A percentile compares a stretch with the other conserved stretches of the same genome.
These are phyloP conservation scores for Phytophthora constricta DNA, from an alignment of 352 stramenopile genomes.

Conservation along the genomic window DNA sequence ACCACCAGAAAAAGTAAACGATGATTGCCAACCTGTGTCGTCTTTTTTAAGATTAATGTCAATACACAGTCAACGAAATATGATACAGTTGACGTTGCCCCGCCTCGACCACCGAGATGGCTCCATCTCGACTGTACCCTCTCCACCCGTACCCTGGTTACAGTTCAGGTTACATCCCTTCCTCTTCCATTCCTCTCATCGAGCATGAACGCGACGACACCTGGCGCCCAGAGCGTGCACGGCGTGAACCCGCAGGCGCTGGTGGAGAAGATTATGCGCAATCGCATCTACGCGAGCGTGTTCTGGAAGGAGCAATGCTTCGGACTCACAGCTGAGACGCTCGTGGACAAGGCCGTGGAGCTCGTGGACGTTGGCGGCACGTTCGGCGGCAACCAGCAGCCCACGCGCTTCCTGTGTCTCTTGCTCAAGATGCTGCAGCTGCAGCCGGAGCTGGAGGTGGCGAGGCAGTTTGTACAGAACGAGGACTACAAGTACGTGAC, in stretches of 20 bases:
- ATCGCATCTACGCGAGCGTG: constrained; percentile 94
- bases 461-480: constrained; percentile 95
- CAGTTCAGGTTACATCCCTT: too few relatives aligned
- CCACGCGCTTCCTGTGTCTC: constrained; percentile 98
- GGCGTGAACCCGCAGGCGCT: constrained; percentile 98
- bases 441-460: constrained; percentile 95
- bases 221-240: constrained; percentile 91
- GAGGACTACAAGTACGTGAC: constrained; percentile 99
- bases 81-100: too few relatives aligned
- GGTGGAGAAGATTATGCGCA: constrained; percentile 98
- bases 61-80: too few relatives aligned
- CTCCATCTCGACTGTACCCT: too few relatives aligned
- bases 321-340: constrained; percentile 94
- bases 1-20: constrained; percentile 36
- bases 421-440: constrained; percentile 99
- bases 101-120: too few relatives aligned
- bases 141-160: too few relatives aligned
- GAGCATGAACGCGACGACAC: constrained; percentile 92
- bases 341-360: constrained; percentile 97
- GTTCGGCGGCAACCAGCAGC: constrained; percentile 95
- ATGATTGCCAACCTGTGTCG: too few relatives aligned
- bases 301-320: constrained; percentile 99
- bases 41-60: too few relatives aligned
- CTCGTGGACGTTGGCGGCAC: constrained; percentile 93
- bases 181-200: too few relatives aligned